Base-by-base conservation (phyloP, 1,139 yeast genomes). In the Blastobotrys indianensis region DNA sequence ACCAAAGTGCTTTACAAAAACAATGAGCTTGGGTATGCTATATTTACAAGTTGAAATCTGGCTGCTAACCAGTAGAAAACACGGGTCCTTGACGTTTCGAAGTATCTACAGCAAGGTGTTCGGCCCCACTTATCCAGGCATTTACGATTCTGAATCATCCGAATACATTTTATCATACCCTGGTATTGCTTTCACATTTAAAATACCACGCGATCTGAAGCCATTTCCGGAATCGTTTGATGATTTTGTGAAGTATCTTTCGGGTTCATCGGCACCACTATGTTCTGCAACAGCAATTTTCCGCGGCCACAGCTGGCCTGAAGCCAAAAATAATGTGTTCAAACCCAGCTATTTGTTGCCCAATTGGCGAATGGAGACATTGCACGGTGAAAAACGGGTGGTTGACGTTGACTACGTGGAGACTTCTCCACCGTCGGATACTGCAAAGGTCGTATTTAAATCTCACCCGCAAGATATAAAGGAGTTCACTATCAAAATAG, bases 91-190 rank as follows among this genome's bases (percentile, higher is more conserved):
- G 15, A 48, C 56, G 11, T 62, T 61, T 47, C 51, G 56, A 12
- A 56, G 53, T 32, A 54, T 63, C 16, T 63, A 63, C 46, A 51
- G 53, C 46, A 59, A 59, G 47, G 48, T 55, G n/a, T 60, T 63
- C 49, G 67, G 67, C 2, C 67, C 67, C 1, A 61, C 67, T 4
- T 62, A 61, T 42, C 65, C 67, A 3, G 65, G 66, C 2, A 41
- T 37, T 10, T 50, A 47, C 34, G 46, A 52, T 31, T 41, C 42
- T 20, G 48, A 45, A 9, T 41, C 51, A 2, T 37, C 48, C 15
- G 41, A 50, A 1, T 62, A 60, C 43, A 47, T 59, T 2, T 48
- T 63, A 13, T 59, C 62, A 3, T 62, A 63, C 46, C 66, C 67
- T n/a, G 66, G 66, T 5, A 53, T 62, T 15, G 57, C 64, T 5